Percentiles rank a stretch among this genome's conserved stretches.
Conservation (phyloP, 139 green algal genomes). For the Chlorokybus atmophyticus region DNA sequence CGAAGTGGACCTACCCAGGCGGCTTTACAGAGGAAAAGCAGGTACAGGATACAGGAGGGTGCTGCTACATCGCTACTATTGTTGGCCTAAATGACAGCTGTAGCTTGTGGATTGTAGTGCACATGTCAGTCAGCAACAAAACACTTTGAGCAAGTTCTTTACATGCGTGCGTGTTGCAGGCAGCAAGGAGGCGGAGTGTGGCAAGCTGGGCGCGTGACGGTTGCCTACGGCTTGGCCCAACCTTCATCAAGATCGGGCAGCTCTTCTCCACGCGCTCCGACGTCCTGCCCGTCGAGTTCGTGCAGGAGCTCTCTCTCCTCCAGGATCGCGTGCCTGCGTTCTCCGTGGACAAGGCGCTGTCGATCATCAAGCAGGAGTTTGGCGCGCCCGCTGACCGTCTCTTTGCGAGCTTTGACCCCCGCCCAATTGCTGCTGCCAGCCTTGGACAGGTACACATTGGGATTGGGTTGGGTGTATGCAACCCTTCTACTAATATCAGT, state of each 20-base stretch:
- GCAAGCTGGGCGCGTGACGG: constrained; percentile 32
- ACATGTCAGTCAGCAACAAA: background rate
- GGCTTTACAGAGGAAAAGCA: constrained; percentile 48
- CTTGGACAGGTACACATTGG: constrained; percentile 23
- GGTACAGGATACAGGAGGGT: background rate
- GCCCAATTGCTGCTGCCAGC: constrained; percentile 26
- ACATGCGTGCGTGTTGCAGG: constrained; percentile 5
- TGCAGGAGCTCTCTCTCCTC: constrained; percentile 34
- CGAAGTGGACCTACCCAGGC: constrained; percentile 61
- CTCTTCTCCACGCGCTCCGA: constrained; percentile 55
- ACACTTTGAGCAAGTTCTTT: constrained; percentile 4
- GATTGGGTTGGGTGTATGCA: background rate
- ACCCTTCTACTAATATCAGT: background rate
- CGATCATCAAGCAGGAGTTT: constrained; percentile 52
- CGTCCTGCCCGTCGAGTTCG: constrained; percentile 53
- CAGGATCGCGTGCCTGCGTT: constrained; percentile 42
- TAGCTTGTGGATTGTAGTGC: background rate
- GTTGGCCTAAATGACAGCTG: background rate
- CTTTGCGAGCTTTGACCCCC: constrained; percentile 26
- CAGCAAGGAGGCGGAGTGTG: constrained; percentile 6
- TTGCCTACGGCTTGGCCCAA: constrained; percentile 40
- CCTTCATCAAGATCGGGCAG: constrained; percentile 47
- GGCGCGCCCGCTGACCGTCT: constrained; percentile 39
- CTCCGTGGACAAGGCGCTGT: constrained; percentile 19
- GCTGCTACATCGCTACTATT: background rate